Percentiles rank a stretch among this genome's conserved stretches.
phyloP scores from a whole-genome alignment of 129 eudicot genomes.

The Lactuca saligna region DNA sequence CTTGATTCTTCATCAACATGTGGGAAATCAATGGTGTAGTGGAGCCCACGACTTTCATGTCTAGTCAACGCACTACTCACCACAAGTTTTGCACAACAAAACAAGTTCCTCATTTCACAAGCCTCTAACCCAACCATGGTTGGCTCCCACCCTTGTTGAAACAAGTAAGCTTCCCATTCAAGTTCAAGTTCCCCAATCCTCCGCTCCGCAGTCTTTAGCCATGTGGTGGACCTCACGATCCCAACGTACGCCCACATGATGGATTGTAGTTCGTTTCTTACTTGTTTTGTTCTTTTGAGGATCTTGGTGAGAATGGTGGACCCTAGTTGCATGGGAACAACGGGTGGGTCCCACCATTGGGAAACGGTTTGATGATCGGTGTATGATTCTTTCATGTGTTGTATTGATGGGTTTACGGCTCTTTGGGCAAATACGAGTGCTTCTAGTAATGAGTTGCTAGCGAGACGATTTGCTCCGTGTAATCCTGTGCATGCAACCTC shows the following conservation, averaged over 20 bases:
- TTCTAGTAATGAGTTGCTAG: slow-evolving; percentile 93
- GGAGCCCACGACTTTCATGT: slow-evolving; percentile 97
- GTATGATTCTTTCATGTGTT: slow-evolving; percentile 61
- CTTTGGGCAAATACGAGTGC: slow-evolving; percentile 93
- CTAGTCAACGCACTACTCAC: slow-evolving; percentile 85
- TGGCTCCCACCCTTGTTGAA: slow-evolving; percentile 96
- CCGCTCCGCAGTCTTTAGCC: slow-evolving; percentile 68
- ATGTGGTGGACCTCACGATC: slow-evolving; percentile 77
- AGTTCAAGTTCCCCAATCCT: slow-evolving; percentile 75
- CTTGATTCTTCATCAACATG: slow-evolving; percentile 77
- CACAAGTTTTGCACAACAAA: slow-evolving; percentile 92
- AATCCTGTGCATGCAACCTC: slow-evolving; percentile 99
- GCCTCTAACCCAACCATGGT: slow-evolving; percentile 96
- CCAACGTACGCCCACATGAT: slow-evolving; percentile 99
- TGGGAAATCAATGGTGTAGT: slow-evolving; percentile 81
- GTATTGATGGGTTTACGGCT: slow-evolving; percentile 88
- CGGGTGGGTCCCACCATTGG: slow-evolving; percentile 70
- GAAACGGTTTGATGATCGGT: slow-evolving; percentile 36
- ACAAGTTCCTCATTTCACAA: slow-evolving; percentile 95
- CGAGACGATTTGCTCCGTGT: slow-evolving; percentile 95
- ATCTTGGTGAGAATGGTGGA: slow-evolving; percentile 38
- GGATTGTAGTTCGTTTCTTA: slow-evolving; percentile 68
- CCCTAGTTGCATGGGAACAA: slow-evolving; percentile 57
- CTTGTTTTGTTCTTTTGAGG: slow-evolving; percentile 57
- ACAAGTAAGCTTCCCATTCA: slow-evolving; percentile 86